Conservation (phyloP, 805 yeast genomes). For the Starmerella bombicola region DNA sequence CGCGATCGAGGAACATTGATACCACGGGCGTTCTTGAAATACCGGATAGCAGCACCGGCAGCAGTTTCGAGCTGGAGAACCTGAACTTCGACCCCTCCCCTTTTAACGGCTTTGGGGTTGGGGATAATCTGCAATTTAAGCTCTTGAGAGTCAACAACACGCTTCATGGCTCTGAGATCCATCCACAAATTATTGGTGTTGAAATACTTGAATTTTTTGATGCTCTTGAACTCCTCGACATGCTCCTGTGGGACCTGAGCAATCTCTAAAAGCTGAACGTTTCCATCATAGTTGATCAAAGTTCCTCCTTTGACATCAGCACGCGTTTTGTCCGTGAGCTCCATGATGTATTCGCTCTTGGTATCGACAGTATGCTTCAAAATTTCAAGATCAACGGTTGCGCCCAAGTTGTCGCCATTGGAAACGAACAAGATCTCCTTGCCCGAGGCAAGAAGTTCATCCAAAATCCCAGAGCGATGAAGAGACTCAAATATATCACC, state of each 20-base stretch:
- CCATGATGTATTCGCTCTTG: constrained; percentile 92
- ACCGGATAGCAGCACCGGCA: constrained; percentile 97
- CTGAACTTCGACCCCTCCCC: constrained; percentile 64
- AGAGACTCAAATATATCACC: constrained; percentile 93
- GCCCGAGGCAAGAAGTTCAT: constrained; percentile 77
- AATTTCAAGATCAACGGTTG: constrained; percentile 86
- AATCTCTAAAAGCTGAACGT: constrained; percentile 85
- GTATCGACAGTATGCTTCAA: constrained; percentile 86
- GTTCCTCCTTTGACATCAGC: constrained; percentile 99
- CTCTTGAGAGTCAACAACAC: constrained; percentile 70
- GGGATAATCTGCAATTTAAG: constrained; percentile 92
- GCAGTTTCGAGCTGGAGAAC: constrained; percentile 97
- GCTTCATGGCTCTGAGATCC: constrained; percentile 84
- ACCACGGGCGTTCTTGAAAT: constrained; percentile 90
- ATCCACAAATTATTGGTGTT: constrained; percentile 98
- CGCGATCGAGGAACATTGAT: constrained; percentile 97
- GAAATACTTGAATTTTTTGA: constrained; percentile 95
- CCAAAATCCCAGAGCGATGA: constrained; percentile 82
- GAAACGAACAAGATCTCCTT: constrained; percentile 92
- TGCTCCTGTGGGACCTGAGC: constrained; percentile 99
- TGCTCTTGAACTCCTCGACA: constrained; percentile 93
- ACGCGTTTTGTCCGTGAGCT: constrained; percentile 94
- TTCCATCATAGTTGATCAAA: constrained; percentile 87
- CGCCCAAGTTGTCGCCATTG: constrained; percentile 97
- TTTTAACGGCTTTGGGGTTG: constrained; percentile 69